Evolutionary conservation across 768 basidiomycete species (phyloP), one percentile per base, ranked within the genome.

Genomic region (Amyloporia xantha): DNA sequence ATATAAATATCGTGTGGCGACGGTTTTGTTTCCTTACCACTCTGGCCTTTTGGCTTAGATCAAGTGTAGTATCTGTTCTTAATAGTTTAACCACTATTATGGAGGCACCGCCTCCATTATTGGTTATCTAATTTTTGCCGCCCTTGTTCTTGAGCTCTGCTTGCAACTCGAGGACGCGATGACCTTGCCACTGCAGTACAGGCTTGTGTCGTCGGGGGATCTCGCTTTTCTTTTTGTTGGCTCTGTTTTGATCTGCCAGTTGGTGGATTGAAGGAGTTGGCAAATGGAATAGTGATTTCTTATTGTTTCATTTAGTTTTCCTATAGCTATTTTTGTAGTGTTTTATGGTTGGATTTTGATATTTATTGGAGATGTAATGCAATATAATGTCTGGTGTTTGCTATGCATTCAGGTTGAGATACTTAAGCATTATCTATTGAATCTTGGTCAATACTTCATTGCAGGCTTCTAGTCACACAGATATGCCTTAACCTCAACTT

Each of bases 21-120:
- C 42, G 11, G 25, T 35, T 11, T 11, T 26, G 51, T 45, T 33
- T 61, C 62, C 60, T 66, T 60, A 71, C 71, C 71, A 71, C 71
- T 72, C 71, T 71, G 76, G 77, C 77, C 76, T 77, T 75, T 77
- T 79, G 78, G 79, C 78, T 80, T 79, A 79, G 79, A 81, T 80
- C 79, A 81, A 80, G 79, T 80, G 79, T 80, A 81, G 79, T 80
- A 81, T 80, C 79, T 80, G 78, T 80, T 79, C 76, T 79, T 77
- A 71, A 73, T 71, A 79, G 75, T 65, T 65, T 65, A 65, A 65
- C 64, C 64, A 65, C 64, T 65, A 65, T 65, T 65, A 65, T 65
- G 63, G 54, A 56, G 62, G 59, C 63, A 65, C 62, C 62, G 63
- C 59, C 62, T 57, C 54, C 63, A 65, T 65, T 65, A 48, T 64